These are phyloP conservation scores for Chalciporus chontae DNA, from an alignment of 768 basidiomycete species.

Conservation along the genomic window DNA sequence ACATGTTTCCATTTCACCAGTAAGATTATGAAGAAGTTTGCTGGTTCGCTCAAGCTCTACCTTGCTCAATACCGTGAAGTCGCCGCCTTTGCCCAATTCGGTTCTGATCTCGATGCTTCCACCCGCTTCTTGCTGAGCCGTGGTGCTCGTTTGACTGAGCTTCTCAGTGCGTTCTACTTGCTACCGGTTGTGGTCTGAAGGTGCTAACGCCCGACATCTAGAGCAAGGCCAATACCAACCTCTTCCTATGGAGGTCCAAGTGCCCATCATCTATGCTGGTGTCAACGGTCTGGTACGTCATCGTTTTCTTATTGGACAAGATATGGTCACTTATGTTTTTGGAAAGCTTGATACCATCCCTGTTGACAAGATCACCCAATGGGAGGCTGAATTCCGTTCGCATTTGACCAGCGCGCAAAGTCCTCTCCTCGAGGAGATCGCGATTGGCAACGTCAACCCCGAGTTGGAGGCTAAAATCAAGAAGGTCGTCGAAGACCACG, in stretches of 20 bases:
- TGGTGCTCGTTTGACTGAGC: conserved; percentile 98
- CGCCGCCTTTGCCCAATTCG: conserved; percentile 98
- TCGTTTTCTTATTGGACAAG: neutral
- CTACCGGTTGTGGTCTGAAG: too few relatives aligned
- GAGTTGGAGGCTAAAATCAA: conserved; percentile 94
- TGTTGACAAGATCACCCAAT: conserved; percentile 89
- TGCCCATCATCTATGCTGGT: conserved; percentile 98
- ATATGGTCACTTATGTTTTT: conserved; percentile 1
- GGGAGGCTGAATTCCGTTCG: conserved; percentile 90
- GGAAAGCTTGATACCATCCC: conserved; percentile 87
- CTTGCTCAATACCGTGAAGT: conserved; percentile 99
- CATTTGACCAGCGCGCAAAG: conserved; percentile 75
- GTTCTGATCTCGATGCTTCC: conserved; percentile 99
- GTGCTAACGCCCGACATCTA: conserved; percentile 24
- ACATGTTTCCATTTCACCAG: conserved; percentile 33
- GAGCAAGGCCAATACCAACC: conserved; percentile 99
- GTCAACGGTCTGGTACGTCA: conserved; percentile 91
- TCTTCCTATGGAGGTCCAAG: conserved; percentile 91
- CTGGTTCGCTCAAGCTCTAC: conserved; percentile 99
- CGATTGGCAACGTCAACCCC: conserved; percentile 77
- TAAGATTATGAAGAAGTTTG: conserved; percentile 99
- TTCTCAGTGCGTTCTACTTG: conserved; percentile 58
- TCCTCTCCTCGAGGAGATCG: conserved; percentile 79
- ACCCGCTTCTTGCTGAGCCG: conserved; percentile 97
- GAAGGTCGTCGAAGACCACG: conserved; percentile 90